A percentile compares a stretch with the other conserved stretches of the same genome.
Conservation (phyloP, 495 filamentous ascomycete genomes). For the Extremus antarcticus region DNA sequence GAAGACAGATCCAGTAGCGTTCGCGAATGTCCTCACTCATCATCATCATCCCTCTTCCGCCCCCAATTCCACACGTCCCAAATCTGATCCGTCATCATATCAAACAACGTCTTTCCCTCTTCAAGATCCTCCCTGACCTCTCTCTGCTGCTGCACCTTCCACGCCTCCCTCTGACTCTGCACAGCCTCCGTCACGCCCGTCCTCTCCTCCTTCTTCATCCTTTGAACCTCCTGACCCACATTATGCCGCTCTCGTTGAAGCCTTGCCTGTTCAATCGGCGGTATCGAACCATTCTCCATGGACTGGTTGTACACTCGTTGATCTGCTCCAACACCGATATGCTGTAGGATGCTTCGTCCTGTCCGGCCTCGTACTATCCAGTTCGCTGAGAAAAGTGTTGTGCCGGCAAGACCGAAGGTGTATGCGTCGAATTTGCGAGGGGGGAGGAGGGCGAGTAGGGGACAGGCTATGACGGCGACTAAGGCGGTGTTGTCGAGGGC, state of each 20-base stretch:
- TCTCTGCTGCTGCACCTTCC: constrained; percentile 60
- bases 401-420: constrained; percentile 49
- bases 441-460: constrained; percentile 61
- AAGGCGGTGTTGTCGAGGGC: constrained; percentile 52
- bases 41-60: constrained; percentile 28
- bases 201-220: constrained; percentile 30
- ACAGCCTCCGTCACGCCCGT: constrained; percentile 39
- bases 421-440: constrained; percentile 67
- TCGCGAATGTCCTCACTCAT: constrained; percentile 5
- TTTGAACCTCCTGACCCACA: constrained; percentile 28
- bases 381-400: constrained; percentile 32
- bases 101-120: constrained; percentile 69
- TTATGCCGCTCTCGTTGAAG: constrained; percentile 14
- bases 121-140: constrained; percentile 63
- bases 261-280: constrained; percentile 6
- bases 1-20: background rate
- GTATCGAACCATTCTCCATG: constrained; percentile 9
- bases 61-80: constrained; percentile 67
- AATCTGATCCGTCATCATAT: constrained; percentile 74
- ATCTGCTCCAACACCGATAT: constrained; percentile 7
- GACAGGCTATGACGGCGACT: constrained; percentile 54
- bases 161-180: constrained; percentile 46
- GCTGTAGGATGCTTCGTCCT: constrained; percentile 40
- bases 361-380: constrained; percentile 51
- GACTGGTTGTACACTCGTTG: constrained; percentile 18